A percentile compares a stretch with the other conserved stretches of the same genome.
phyloP scores from a whole-genome alignment of 768 basidiomycete species.

The Royoungia palumana region DNA sequence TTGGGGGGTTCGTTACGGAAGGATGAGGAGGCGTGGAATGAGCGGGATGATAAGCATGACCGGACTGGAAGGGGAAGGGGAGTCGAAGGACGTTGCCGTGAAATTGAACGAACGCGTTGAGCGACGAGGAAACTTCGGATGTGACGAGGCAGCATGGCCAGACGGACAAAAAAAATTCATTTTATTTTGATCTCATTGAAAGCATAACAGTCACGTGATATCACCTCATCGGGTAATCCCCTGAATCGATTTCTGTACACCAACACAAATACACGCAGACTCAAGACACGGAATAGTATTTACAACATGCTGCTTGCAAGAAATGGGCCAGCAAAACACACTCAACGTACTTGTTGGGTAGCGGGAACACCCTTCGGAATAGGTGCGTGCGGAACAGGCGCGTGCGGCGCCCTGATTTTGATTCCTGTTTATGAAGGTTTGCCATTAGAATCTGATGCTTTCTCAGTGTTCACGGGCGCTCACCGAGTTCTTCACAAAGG shows the following conservation, averaged over 20 bases:
- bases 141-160: constrained; percentile 47
- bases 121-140: constrained; percentile 37
- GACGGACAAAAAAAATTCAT: constrained; percentile 8
- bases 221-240: background rate
- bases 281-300: background rate
- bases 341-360: constrained; percentile 36
- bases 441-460: constrained; percentile 4
- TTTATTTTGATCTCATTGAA: background rate
- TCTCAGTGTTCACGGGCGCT: constrained; percentile 8
- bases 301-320: too few species aligned
- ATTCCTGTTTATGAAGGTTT: constrained; percentile 39
- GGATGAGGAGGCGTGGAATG: constrained; percentile 67
- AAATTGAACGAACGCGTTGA: constrained; percentile 24
- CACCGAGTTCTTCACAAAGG: constrained; percentile 62
- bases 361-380: constrained; percentile 48
- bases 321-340: too few species aligned
- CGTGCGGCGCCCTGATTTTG: constrained; percentile 60
- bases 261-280: background rate
- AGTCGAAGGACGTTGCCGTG: constrained; percentile 11
- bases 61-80: constrained; percentile 29
- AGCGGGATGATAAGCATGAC: constrained; percentile 24
- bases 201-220: constrained; percentile 9
- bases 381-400: constrained; percentile 68
- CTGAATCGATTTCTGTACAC: too few species aligned
- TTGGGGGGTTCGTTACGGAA: constrained; percentile 67